These are phyloP conservation scores for Phytophthora sojae DNA, from an alignment of 352 stramenopile genomes.

Conservation along the genomic window DNA sequence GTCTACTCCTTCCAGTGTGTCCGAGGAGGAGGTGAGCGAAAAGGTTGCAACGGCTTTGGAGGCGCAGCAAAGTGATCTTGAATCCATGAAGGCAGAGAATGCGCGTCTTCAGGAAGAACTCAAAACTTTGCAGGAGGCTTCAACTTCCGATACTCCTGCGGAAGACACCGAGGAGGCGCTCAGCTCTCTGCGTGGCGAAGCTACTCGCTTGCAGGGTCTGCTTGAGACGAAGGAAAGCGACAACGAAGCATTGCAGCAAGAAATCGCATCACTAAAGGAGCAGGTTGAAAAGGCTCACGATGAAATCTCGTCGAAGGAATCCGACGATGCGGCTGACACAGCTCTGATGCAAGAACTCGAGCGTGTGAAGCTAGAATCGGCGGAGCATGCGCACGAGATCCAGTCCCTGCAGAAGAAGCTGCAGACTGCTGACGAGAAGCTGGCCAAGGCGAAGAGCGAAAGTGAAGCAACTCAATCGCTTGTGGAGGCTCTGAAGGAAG, in stretches of 20 bases:
- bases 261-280: conserved; percentile 35
- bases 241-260: conserved; percentile 36
- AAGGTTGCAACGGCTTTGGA: conserved; percentile 12
- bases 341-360: conserved; percentile 68
- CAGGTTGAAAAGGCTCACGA: conserved; percentile 26
- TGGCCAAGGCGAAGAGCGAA: conserved; percentile 32
- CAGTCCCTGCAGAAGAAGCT: conserved; percentile 55
- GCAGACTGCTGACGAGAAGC: conserved; percentile 25
- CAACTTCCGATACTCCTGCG: not conserved
- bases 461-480: conserved; percentile 32
- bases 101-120: conserved; percentile 22
- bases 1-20: not conserved
- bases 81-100: conserved; percentile 23
- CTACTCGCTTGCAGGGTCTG: conserved; percentile 24
- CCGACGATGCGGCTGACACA: conserved; percentile 24
- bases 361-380: conserved; percentile 61
- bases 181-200: conserved; percentile 25
- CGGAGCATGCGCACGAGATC: conserved; percentile 52
- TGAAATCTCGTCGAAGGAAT: conserved; percentile 16
- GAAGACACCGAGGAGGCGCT: conserved; percentile 19
- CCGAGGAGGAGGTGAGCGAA: conserved; percentile 14
- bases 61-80: conserved; percentile 19
- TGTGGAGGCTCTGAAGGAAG: conserved; percentile 43
- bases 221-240: conserved; percentile 27
- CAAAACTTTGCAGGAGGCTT: conserved; percentile 10